Evolutionary conservation across 345 rosid species (phyloP).

Genomic region (Psidium guajava): DNA sequence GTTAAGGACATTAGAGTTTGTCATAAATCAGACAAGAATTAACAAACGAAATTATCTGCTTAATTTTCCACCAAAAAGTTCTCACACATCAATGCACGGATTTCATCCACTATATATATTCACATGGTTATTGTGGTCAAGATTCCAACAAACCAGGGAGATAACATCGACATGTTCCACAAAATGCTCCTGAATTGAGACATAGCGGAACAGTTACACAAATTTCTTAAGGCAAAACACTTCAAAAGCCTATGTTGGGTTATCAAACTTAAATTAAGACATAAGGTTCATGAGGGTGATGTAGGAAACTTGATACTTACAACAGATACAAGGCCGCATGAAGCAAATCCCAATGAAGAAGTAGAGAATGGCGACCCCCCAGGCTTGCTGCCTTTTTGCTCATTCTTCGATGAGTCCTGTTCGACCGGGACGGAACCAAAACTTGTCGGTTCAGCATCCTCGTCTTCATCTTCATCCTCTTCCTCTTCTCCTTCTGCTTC

Average conservation of each 20-base stretch:
- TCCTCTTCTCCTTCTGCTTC: conserved; percentile 14
- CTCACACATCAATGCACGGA: neutral
- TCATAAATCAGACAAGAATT: neutral
- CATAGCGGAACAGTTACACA: neutral
- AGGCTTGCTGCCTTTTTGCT: conserved; percentile 29
- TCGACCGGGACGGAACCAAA: conserved; percentile 53
- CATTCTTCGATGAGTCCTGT: conserved; percentile 18
- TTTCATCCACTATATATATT: neutral
- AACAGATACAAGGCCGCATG: conserved; percentile 50
- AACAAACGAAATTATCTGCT: neutral
- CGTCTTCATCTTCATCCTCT: conserved; percentile 18
- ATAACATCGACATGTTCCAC: neutral
- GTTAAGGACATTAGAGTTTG: neutral
- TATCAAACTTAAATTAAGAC: neutral
- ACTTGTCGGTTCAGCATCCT: conserved; percentile 46
- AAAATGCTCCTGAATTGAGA: neutral
- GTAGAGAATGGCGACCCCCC: conserved; percentile 54
- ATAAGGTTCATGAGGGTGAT: neutral
- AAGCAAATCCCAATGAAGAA: conserved; percentile 62
- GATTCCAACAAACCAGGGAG: neutral
- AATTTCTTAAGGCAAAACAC: neutral
- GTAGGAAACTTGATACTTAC: conserved; percentile 28
- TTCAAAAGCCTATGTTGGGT: neutral
- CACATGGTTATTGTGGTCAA: neutral
- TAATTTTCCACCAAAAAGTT: neutral